phyloP scores from a whole-genome alignment of 495 filamentous ascomycete genomes.

The Penicillium roqueforti region DNA sequence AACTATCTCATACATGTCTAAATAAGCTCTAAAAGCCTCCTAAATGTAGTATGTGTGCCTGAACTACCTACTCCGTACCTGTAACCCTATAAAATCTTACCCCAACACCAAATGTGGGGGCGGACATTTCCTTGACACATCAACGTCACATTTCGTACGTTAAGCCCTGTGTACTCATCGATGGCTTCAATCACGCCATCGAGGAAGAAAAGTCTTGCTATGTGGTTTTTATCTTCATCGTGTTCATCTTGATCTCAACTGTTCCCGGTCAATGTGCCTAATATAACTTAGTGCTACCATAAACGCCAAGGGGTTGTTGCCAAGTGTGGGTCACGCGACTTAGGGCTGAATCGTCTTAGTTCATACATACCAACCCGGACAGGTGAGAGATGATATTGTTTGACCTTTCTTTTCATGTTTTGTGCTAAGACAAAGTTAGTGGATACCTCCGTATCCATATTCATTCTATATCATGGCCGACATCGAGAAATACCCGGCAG shows the following conservation, averaged over 20 bases:
- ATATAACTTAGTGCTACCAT: not conserved
- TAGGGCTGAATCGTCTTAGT: slow-evolving; percentile 2
- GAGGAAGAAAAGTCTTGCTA: not conserved
- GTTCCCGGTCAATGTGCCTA: not conserved
- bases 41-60: not conserved
- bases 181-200: slow-evolving; percentile 23
- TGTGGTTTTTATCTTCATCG: not conserved
- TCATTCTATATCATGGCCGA: slow-evolving; percentile 15
- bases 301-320: slow-evolving; percentile 7
- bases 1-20: not conserved
- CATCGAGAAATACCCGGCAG: slow-evolving; percentile 25
- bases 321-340: slow-evolving; percentile 20
- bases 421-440: not conserved
- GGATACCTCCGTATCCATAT: not conserved
- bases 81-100: no score
- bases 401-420: not conserved
- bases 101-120: slow-evolving; percentile 2
- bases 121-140: slow-evolving; percentile 15
- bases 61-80: no score
- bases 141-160: not conserved
- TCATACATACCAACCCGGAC: not conserved
- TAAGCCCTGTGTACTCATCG: slow-evolving; percentile 12
- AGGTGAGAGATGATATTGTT: not conserved
- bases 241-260: not conserved
- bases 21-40: not conserved